Evolutionary conservation across 1,139 yeast species (phyloP).

Genomic region (Yamadazyma sp.): DNA sequence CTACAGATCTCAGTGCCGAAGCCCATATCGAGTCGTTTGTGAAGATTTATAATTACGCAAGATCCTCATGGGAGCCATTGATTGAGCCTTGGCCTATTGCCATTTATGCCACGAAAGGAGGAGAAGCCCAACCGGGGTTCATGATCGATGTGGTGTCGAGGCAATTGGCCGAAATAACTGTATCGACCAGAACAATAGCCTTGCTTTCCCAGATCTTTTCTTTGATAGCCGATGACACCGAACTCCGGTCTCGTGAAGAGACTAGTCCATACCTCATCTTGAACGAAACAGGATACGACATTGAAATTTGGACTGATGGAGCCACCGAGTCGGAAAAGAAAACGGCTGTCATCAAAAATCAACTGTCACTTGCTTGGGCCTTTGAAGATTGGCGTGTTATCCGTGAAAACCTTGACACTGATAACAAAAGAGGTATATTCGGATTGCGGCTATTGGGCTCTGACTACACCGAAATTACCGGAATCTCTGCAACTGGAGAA

Average conservation of each 20-base stretch:
- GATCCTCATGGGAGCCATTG: slow-evolving; percentile 96
- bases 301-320: slow-evolving; percentile 75
- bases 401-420: slow-evolving; percentile 76
- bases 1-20: slow-evolving; percentile 77
- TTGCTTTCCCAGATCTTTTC: slow-evolving; percentile 67
- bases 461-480: slow-evolving; percentile 51
- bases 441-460: slow-evolving; percentile 61
- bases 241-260: slow-evolving; percentile 67
- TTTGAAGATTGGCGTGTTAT: slow-evolving; percentile 92
- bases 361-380: slow-evolving; percentile 72
- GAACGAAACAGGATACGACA: slow-evolving; percentile 82
- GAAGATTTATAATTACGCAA: slow-evolving; percentile 85
- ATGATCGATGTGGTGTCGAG: slow-evolving; percentile 67
- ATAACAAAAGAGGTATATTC: slow-evolving; percentile 57
- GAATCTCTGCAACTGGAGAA: slow-evolving; percentile 72
- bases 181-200: slow-evolving; percentile 81
- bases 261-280: slow-evolving; percentile 78
- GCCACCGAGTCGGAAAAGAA: slow-evolving; percentile 14
- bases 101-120: slow-evolving; percentile 58
- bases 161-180: slow-evolving; percentile 73
- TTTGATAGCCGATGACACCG: slow-evolving; percentile 54
- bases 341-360: slow-evolving; percentile 40
- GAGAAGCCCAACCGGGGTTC: slow-evolving; percentile 48
- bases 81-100: slow-evolving; percentile 87
- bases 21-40: slow-evolving; percentile 66